phyloP scores from a whole-genome alignment of 306 rosid genomes.

The Cajanus cajan region DNA sequence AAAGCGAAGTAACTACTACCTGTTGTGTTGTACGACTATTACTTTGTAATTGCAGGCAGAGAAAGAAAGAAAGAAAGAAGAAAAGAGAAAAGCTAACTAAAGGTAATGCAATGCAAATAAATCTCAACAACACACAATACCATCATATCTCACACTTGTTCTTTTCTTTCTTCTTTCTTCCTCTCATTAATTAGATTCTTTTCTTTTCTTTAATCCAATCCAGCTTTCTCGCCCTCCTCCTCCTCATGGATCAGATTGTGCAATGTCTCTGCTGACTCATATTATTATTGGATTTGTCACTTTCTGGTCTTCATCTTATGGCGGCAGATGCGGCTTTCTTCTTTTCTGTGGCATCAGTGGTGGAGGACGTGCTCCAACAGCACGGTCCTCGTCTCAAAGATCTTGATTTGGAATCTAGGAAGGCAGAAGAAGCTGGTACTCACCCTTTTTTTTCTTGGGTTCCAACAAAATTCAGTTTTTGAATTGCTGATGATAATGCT shows the following conservation, averaged over 20 bases:
- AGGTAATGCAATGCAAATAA: conserved; percentile 51
- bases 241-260: conserved; percentile 5
- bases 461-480: conserved; percentile 8
- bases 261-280: conserved; percentile 18
- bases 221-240: conserved; percentile 20
- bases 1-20: conserved; percentile 5
- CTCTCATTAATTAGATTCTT: conserved; percentile 18
- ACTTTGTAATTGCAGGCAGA: not conserved
- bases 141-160: not conserved
- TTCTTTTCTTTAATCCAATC: not conserved
- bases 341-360: conserved; percentile 79
- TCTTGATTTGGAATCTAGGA: conserved; percentile 79
- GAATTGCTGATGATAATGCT: not conserved
- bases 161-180: not conserved
- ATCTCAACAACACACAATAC: conserved; percentile 44
- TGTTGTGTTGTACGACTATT: not conserved
- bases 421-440: conserved; percentile 88
- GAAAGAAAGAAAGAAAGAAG: not conserved
- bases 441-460: not conserved
- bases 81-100: conserved; percentile 20
- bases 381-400: conserved; percentile 66
- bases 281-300: not conserved
- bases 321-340: conserved; percentile 43
- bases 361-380: conserved; percentile 90
- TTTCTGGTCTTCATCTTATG: not conserved